phyloP scores from a whole-genome alignment of 148 eudicot species.

The Beta vulgaris region DNA sequence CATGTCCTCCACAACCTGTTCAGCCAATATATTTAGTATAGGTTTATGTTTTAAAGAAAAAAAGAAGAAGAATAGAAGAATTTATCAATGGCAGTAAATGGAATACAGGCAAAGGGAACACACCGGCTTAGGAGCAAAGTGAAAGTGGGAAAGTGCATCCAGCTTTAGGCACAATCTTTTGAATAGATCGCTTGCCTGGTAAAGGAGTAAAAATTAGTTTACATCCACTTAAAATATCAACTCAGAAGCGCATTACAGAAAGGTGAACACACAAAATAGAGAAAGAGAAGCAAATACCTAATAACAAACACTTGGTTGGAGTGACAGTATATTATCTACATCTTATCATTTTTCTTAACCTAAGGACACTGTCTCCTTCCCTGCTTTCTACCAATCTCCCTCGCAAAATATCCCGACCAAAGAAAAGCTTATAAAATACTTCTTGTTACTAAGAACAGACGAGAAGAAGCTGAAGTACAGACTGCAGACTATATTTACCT shows the following conservation, averaged over 20 bases:
- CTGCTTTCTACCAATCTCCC: not conserved
- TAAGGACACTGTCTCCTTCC: not conserved
- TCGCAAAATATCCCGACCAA: not conserved
- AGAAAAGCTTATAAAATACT: too few relatives aligned
- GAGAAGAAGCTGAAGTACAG: too few relatives aligned
- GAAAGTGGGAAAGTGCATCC: constrained; percentile 98
- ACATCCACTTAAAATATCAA: not conserved
- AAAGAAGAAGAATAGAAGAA: not conserved
- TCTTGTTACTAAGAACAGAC: too few relatives aligned
- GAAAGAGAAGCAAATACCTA: not conserved
- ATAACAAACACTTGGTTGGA: not conserved
- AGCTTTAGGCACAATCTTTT: constrained; percentile 76
- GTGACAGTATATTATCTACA: not conserved
- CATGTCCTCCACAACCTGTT: constrained; percentile 93
- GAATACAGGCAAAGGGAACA: constrained; percentile 11
- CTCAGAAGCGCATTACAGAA: not conserved
- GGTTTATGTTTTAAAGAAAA: not conserved
- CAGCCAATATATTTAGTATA: constrained; percentile 3
- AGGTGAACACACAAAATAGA: not conserved
- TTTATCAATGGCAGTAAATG: not conserved
- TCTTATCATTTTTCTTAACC: not conserved
- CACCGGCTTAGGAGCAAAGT: constrained; percentile 98
- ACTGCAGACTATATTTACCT: too few relatives aligned
- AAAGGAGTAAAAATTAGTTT: constrained; percentile 4
- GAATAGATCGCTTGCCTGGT: constrained; percentile 71